Base-by-base conservation (phyloP, 352 stramenopile genomes). In the Globisporangium echinulatum region DNA sequence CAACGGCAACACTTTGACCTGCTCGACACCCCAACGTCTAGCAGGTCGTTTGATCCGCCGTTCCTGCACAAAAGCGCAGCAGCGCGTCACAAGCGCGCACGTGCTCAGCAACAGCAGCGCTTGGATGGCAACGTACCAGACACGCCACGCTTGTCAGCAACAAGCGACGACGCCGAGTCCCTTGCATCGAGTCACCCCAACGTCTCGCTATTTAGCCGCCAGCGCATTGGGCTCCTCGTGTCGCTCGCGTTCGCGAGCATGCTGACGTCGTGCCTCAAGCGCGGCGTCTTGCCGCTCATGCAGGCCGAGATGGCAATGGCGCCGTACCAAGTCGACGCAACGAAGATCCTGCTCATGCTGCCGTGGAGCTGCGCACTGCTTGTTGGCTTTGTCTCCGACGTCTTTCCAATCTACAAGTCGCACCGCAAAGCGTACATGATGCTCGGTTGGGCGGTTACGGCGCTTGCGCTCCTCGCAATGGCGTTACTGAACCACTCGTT, bases 181-280 rank as follows among this genome's bases (percentile, higher is more conserved):
- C 17, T 37, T 38, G 56, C 52, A 11, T 69, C 63, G 9, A 58
- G 69, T 7, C 60, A 68, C 40, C 7, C 7, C 40, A 44, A 44
- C 15, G 62, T 66, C 37, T 62, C 64, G 44, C 71, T 78, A 62
- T 53, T 53, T 15, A 47, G 53, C 58, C 58, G 55, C 1, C 55
- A 66, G 54, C 71, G 76, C 49, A 14, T 68, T 0, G 73, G 73
- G 5, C 58, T 79, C 38, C 49, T 82, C 10, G 52, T 79, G 3
- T 82, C 73, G 0, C 69, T 72, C 7, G 61, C 58, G 33, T 76
- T 70, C 17, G 69, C 74, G 51, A 75, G 71, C 40, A 62, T 82
- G 38, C 33, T 82, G 14, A 78, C 65, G 46, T 78, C 57, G 39
- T 74, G 63, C 49, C 54, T 82, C n/a, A 78, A 82, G 49, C 67